Conservation (phyloP, 106 monocot species). For the Dioscorea zingiberensis region DNA sequence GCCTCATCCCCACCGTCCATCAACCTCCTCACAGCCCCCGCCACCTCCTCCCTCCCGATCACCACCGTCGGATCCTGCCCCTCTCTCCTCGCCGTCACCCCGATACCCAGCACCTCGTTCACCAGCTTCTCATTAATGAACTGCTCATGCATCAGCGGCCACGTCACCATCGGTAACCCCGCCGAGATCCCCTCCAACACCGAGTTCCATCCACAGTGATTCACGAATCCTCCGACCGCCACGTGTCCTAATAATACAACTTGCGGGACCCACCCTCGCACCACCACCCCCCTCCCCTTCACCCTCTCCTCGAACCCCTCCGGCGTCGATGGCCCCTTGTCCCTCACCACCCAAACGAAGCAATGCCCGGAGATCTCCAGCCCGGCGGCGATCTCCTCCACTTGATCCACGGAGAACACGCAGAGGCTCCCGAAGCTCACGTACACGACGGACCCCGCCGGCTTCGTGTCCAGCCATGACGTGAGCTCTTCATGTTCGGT, state of each 20-base stretch:
- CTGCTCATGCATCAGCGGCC: slow-evolving; percentile 2
- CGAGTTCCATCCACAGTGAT: slow-evolving; percentile 25
- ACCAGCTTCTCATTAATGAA: not conserved
- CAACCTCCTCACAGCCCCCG: not conserved
- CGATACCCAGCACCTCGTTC: not conserved
- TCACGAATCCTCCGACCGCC: not conserved
- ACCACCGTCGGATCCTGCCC: not conserved
- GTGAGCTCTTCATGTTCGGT: no score
- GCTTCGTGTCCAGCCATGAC: slow-evolving; percentile 10
- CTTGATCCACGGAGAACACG: not conserved
- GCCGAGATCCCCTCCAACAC: slow-evolving; percentile 1
- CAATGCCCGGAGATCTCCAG: not conserved
- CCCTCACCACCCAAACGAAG: slow-evolving; percentile 3
- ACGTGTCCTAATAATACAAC: not conserved
- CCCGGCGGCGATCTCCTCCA: not conserved
- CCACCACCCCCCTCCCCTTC: not conserved
- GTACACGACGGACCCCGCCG: slow-evolving; percentile 6
- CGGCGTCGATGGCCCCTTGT: not conserved
- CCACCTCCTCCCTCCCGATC: not conserved
- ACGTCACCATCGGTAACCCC: slow-evolving; percentile 1
- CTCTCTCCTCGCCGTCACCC: not conserved
- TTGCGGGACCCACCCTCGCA: slow-evolving; percentile 1
- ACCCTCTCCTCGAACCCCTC: not conserved
- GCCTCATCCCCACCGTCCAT: not conserved
- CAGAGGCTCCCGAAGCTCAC: slow-evolving; percentile 3